Conservation (phyloP, 2,329 filamentous ascomycete genomes). For the Cercospora sesami region DNA sequence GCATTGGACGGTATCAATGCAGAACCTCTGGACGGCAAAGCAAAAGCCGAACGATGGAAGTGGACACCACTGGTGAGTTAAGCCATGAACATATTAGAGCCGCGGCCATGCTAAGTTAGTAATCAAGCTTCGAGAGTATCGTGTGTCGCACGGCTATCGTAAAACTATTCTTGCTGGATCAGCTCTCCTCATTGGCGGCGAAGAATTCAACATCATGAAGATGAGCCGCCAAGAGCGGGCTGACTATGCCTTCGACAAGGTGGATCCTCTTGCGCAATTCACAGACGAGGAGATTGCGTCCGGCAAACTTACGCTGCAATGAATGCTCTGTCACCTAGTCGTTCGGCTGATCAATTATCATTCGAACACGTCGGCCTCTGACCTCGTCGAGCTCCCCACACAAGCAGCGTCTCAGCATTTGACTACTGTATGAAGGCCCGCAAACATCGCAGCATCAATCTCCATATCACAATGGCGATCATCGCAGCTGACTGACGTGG, state of each 20-base stretch:
- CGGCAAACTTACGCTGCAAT: background rate
- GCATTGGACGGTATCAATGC: background rate
- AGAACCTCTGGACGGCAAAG: slow-evolving; percentile 6
- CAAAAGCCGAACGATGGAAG: slow-evolving; percentile 14
- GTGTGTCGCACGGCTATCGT: background rate
- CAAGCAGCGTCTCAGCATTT: background rate
- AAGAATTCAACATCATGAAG: background rate
- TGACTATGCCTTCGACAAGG: background rate
- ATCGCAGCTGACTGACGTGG: background rate
- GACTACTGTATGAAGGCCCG: background rate
- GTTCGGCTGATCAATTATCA: background rate
- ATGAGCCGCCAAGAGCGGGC: background rate
- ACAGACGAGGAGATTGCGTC: slow-evolving; percentile 5
- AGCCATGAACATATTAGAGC: background rate
- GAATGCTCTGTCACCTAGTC: background rate
- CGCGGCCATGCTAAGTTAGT: background rate
- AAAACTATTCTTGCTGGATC: background rate
- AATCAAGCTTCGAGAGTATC: background rate
- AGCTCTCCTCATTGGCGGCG: background rate
- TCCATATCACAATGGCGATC: background rate
- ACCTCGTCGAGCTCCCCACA: background rate
- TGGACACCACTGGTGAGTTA: slow-evolving; percentile 10
- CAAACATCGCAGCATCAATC: background rate
- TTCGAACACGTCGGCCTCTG: background rate
- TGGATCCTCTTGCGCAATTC: slow-evolving; percentile 1